Conservation (phyloP, 108 stramenopile species). For the Stephanodiscus triporus region DNA sequence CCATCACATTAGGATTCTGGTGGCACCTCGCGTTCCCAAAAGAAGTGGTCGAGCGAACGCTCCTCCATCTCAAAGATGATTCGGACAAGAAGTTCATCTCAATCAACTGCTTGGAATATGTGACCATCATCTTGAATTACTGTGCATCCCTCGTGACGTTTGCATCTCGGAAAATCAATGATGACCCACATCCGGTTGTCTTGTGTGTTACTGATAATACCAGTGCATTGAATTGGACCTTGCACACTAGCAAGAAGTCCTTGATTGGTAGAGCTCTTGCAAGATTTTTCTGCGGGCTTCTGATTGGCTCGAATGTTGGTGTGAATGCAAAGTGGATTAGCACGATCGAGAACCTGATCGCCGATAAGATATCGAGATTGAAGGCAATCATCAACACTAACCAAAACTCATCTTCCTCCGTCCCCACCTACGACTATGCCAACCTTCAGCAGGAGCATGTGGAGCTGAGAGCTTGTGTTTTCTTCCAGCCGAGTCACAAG, state of each 20-base stretch:
- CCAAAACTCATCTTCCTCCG: neutral
- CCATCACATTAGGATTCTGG: neutral
- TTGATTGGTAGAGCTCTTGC: constrained; percentile 17
- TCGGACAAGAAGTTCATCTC: neutral
- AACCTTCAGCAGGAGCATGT: constrained; percentile 22
- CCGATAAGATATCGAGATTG: constrained; percentile 31
- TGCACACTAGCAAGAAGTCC: constrained; percentile 5
- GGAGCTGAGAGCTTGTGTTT: constrained; percentile 5
- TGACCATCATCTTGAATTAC: constrained; percentile 20
- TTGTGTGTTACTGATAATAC: constrained; percentile 10
- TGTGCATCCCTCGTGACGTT: constrained; percentile 7
- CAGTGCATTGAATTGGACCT: constrained; percentile 12
- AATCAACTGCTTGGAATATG: constrained; percentile 23
- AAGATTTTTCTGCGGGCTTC: constrained; percentile 8
- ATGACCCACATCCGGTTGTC: neutral
- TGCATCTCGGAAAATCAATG: neutral
- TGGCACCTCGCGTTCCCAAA: constrained; percentile 22
- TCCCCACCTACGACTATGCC: too few species aligned
- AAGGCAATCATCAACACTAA: neutral
- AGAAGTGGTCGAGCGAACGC: neutral
- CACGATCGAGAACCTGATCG: constrained; percentile 9
- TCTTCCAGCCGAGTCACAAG: constrained; percentile 10
- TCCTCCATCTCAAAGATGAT: neutral
- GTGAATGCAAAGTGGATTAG: constrained; percentile 16
- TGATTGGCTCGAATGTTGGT: constrained; percentile 19